Percentiles rank a stretch among this genome's conserved stretches.
phyloP scores from a whole-genome alignment of 441 rosid genomes.

The Adansonia gregorii region DNA sequence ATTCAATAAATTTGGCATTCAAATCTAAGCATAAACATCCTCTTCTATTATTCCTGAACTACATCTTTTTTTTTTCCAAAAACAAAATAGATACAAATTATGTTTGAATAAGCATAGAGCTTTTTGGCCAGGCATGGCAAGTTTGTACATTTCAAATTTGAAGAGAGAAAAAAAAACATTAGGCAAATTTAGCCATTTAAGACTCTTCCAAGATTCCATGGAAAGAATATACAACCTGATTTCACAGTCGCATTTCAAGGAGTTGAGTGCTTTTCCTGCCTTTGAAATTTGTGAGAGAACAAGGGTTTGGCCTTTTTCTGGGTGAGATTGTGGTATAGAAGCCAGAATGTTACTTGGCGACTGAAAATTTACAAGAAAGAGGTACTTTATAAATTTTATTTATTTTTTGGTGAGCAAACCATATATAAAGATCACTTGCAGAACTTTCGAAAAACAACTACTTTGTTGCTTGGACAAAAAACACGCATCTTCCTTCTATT shows the following conservation, averaged over 20 bases:
- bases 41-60: too few relatives aligned
- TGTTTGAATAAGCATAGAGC: not conserved
- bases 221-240: not conserved
- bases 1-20: too few relatives aligned
- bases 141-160: not conserved
- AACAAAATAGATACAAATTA: too few relatives aligned
- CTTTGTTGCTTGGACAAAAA: not conserved
- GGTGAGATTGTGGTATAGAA: not conserved
- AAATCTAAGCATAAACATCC: too few relatives aligned
- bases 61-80: too few relatives aligned
- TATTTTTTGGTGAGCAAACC: constrained; percentile 1
- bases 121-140: not conserved
- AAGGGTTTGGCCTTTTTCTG: not conserved
- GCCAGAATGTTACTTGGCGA: constrained; percentile 5
- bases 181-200: not conserved
- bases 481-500: not conserved
- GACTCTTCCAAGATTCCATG: not conserved
- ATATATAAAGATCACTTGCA: not conserved
- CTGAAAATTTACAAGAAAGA: not conserved
- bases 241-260: not conserved
- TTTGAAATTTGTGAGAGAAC: not conserved
- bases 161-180: not conserved
- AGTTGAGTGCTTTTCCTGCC: not conserved
- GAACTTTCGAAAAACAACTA: not conserved
- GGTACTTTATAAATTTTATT: not conserved